Evolutionary conservation across 176 grass and related monocot species (phyloP).

Genomic region (Triticum urartu): DNA sequence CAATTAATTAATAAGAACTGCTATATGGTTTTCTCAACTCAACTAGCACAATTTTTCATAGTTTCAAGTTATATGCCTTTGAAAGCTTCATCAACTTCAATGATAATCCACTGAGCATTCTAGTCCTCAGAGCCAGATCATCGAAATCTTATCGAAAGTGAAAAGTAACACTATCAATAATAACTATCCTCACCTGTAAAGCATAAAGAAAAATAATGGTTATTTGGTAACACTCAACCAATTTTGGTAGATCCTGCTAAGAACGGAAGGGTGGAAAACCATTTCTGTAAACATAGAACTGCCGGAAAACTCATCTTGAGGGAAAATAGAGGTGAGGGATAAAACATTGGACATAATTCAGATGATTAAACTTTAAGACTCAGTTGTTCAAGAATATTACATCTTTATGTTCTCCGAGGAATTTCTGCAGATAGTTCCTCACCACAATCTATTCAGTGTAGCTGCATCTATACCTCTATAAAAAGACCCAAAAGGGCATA

Average conservation of each 20-base stretch:
- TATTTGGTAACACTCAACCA: neutral
- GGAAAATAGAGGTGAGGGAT: neutral
- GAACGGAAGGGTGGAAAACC: neutral
- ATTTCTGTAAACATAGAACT: neutral
- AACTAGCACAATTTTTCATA: neutral
- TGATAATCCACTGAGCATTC: conserved; percentile 78
- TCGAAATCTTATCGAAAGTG: conserved; percentile 97
- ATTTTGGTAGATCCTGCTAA: neutral
- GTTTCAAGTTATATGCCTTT: conserved; percentile 53
- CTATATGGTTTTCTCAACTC: neutral
- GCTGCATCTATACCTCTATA: conserved; percentile 43
- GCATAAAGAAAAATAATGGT: conserved; percentile 7
- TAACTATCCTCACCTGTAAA: conserved; percentile 69
- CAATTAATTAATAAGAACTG: neutral
- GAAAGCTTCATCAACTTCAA: conserved; percentile 85
- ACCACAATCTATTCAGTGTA: conserved; percentile 91
- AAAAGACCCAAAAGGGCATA: too few relatives aligned
- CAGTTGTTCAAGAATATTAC: conserved; percentile 47
- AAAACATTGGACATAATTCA: neutral
- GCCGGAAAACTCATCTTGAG: neutral
- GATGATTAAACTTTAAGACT: conserved; percentile 10
- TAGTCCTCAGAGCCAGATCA: conserved; percentile 79
- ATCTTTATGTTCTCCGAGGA: conserved; percentile 76
- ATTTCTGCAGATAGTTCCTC: conserved; percentile 87
- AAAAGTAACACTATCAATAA: conserved; percentile 90